phyloP scores from a whole-genome alignment of 768 basidiomycete species.

The Wakefieldia striispora region DNA sequence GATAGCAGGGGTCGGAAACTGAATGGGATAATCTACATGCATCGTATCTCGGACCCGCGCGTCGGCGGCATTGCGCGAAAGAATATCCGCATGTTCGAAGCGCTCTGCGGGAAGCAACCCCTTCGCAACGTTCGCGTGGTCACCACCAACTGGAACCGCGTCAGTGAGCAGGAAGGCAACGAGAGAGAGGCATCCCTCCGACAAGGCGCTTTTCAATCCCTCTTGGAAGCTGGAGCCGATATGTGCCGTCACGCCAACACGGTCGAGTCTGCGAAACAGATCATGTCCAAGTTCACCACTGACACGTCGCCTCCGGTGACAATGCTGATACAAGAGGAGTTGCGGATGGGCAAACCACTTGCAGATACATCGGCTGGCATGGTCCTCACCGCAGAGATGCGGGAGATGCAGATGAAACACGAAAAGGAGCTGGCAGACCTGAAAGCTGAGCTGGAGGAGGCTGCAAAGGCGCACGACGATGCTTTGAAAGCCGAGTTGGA shows the following conservation, averaged over 20 bases:
- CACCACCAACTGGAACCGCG: conserved; percentile 46
- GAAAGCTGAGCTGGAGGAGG: conserved; percentile 40
- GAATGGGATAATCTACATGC: conserved; percentile 47
- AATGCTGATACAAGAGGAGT: conserved; percentile 47
- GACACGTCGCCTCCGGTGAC: conserved; percentile 35
- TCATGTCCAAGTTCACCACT: conserved; percentile 38
- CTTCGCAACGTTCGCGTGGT: conserved; percentile 45
- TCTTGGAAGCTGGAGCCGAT: conserved; percentile 40
- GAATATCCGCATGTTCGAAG: conserved; percentile 43
- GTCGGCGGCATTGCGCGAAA: conserved; percentile 41
- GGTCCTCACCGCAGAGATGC: conserved; percentile 41
- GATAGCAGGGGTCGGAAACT: too few species aligned
- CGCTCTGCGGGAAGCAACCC: conserved; percentile 43
- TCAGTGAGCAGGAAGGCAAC: conserved; percentile 25
- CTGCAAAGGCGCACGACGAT: conserved; percentile 23
- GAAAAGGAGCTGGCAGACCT: conserved; percentile 40
- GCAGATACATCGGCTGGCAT: conserved; percentile 45
- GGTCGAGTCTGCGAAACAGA: conserved; percentile 37
- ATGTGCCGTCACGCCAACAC: conserved; percentile 39
- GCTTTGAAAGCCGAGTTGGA: background rate
- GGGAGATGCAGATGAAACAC: conserved; percentile 39
- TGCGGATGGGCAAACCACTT: conserved; percentile 40
- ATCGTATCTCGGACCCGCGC: conserved; percentile 45
- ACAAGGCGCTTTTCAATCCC: conserved; percentile 43
- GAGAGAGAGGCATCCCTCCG: conserved; percentile 26